A percentile compares a stretch with the other conserved stretches of the same genome.
Conservation (phyloP, 139 green algal genomes). For the Dunaliella sp. region DNA sequence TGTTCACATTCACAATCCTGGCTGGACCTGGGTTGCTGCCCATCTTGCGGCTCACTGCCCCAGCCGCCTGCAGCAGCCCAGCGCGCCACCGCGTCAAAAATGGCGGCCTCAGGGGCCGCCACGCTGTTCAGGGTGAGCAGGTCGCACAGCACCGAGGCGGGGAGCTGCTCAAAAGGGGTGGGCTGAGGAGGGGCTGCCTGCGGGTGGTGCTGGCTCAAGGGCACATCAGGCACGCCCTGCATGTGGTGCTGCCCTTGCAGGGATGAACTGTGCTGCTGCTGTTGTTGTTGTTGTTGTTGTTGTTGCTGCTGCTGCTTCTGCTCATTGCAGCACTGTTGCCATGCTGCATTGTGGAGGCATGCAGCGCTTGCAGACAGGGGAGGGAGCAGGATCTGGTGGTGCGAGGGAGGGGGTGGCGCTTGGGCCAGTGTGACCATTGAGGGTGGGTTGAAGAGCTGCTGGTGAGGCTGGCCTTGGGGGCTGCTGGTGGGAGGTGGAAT, state of each 20-base stretch:
- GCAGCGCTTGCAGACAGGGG: neutral
- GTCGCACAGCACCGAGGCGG: slow-evolving; percentile 26
- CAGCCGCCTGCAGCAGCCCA: slow-evolving; percentile 27
- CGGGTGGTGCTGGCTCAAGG: too few relatives aligned
- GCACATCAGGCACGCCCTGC: too few relatives aligned
- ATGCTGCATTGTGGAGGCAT: slow-evolving; percentile 1
- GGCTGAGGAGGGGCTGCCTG: neutral
- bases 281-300: neutral
- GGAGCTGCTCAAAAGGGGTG: slow-evolving; percentile 1
- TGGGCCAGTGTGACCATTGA: too few relatives aligned
- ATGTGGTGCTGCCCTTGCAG: neutral
- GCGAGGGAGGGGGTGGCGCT: too few relatives aligned
- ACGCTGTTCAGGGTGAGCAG: slow-evolving; percentile 30
- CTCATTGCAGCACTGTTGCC: too few relatives aligned
- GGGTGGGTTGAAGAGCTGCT: too few relatives aligned
- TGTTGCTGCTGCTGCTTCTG: slow-evolving; percentile 14
- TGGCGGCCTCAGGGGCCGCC: slow-evolving; percentile 35
- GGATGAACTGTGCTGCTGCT: neutral
- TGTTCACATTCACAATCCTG: too few relatives aligned
- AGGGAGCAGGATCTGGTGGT: neutral
- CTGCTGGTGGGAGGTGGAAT: too few relatives aligned
- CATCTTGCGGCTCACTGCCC: too few relatives aligned
- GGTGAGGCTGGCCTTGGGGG: too few relatives aligned
- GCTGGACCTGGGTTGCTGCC: too few relatives aligned
- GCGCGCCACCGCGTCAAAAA: slow-evolving; percentile 39